Percentiles rank a stretch among this genome's conserved stretches.
Conservation (phyloP, 768 basidiomycete species). For the Dioszegia crocea region DNA sequence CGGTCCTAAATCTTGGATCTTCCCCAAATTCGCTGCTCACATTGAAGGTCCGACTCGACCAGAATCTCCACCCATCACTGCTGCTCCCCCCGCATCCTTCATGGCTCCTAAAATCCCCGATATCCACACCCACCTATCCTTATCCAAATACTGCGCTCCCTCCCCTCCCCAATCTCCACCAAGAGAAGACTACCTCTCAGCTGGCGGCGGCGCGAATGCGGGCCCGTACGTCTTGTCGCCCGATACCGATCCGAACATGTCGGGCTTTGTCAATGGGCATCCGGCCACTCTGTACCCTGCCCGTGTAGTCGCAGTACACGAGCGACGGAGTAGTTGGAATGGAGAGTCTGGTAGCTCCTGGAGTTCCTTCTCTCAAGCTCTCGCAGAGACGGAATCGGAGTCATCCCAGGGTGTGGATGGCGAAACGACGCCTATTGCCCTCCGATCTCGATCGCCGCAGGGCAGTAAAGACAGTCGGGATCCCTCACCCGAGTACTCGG, state of each 20-base stretch:
- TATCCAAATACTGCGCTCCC: constrained; percentile 46
- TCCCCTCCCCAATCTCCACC: constrained; percentile 45
- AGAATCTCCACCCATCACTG: constrained; percentile 30
- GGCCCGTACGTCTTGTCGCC: constrained; percentile 4
- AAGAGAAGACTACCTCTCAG: not conserved
- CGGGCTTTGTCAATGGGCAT: constrained; percentile 32
- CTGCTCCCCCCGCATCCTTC: constrained; percentile 31
- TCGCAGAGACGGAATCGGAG: constrained; percentile 8
- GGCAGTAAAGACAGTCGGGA: constrained; percentile 2
- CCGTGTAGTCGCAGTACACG: constrained; percentile 20
- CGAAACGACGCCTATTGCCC: constrained; percentile 34
- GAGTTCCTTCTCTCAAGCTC: constrained; percentile 31
- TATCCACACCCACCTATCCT: constrained; percentile 40
- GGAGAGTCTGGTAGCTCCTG: constrained; percentile 27
- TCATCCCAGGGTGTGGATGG: constrained; percentile 13
- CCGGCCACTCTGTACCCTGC: constrained; percentile 31
- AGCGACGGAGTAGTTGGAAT: constrained; percentile 44
- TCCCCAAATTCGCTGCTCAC: constrained; percentile 23
- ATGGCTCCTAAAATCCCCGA: constrained; percentile 39
- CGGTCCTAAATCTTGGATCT: constrained; percentile 35
- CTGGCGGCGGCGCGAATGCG: not conserved
- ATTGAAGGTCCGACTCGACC: constrained; percentile 15
- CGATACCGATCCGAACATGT: constrained; percentile 15
- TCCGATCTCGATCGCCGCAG: constrained; percentile 21
- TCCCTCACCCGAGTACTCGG: constrained; percentile 15